These are phyloP conservation scores for Exutisphaerella laricina DNA, from an alignment of 2,329 filamentous ascomycete species.

Conservation along the genomic window DNA sequence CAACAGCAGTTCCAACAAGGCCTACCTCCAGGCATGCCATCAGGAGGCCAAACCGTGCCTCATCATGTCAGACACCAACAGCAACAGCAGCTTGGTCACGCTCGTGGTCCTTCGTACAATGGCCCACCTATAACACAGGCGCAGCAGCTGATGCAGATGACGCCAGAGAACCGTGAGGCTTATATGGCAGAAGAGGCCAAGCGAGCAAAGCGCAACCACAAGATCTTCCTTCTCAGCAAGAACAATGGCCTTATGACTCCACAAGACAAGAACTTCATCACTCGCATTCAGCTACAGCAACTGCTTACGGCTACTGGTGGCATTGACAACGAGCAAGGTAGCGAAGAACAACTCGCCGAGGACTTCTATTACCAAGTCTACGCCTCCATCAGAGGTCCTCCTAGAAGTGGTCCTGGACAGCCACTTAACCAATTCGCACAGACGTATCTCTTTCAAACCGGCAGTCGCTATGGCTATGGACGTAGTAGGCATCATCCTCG, in stretches of 20 bases:
- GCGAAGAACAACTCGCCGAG: constrained; percentile 75
- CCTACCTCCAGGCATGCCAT: constrained; percentile 19
- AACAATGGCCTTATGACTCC: constrained; percentile 98
- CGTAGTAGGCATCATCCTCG: constrained; percentile 63
- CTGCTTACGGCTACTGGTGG: constrained; percentile 88
- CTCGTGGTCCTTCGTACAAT: constrained; percentile 46
- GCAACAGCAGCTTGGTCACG: constrained; percentile 26
- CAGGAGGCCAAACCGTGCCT: constrained; percentile 25
- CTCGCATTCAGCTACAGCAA: constrained; percentile 93
- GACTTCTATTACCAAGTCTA: constrained; percentile 99
- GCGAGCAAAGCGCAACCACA: constrained; percentile 94
- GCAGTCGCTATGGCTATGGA: constrained; percentile 68
- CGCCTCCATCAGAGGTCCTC: constrained; percentile 80
- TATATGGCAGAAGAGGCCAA: constrained; percentile 89
- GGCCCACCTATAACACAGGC: constrained; percentile 58
- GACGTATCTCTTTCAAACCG: constrained; percentile 94
- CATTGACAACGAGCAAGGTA: constrained; percentile 64
- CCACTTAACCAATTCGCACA: constrained; percentile 95
- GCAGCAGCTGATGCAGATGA: constrained; percentile 68
- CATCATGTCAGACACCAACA: constrained; percentile 19
- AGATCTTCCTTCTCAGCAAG: constrained; percentile 87
- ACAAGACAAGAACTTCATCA: constrained; percentile 99
- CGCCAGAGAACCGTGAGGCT: constrained; percentile 75
- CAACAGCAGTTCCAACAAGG: constrained; percentile 25
- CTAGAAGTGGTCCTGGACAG: constrained; percentile 85